Evolutionary conservation across 179 eudicot species (phyloP).

Genomic region (Monotropa hypopitys): DNA sequence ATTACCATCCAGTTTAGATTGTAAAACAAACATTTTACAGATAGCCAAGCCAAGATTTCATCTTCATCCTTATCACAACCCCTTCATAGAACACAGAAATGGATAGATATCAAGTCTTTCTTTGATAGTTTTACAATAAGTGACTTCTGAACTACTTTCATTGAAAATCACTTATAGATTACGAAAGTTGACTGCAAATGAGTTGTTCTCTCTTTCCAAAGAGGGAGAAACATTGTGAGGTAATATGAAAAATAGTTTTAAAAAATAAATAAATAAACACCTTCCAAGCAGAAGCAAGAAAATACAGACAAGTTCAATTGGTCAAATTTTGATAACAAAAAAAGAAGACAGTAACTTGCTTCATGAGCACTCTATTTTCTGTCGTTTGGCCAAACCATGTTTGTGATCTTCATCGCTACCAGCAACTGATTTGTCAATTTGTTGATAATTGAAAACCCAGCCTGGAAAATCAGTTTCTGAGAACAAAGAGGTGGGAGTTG

Average conservation of each 20-base stretch:
- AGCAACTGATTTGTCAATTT: slow-evolving; percentile 2
- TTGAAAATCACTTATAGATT: neutral
- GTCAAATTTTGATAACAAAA: slow-evolving; percentile 7
- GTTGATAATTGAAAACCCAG: slow-evolving; percentile 48
- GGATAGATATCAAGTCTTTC: neutral
- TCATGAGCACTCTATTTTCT: slow-evolving; percentile 16
- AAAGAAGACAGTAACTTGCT: neutral
- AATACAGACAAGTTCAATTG: neutral
- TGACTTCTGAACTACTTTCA: neutral
- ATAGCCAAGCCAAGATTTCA: neutral
- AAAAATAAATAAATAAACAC: neutral
- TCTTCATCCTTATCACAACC: neutral
- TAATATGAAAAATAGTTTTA: neutral
- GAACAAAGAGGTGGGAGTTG: slow-evolving; percentile 56
- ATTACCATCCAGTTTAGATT: too few species aligned
- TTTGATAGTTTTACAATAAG: neutral
- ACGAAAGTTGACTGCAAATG: neutral
- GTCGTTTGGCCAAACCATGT: slow-evolving; percentile 15
- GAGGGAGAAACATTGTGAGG: neutral
- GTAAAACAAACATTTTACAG: too few species aligned
- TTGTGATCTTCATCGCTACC: slow-evolving; percentile 3
- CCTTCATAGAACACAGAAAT: neutral
- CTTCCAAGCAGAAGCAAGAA: neutral
- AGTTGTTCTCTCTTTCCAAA: neutral
- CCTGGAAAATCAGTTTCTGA: slow-evolving; percentile 69